A percentile compares a stretch with the other conserved stretches of the same genome.
These are phyloP conservation scores for Sistotremastrum suecicum DNA, from an alignment of 768 basidiomycete genomes.

Conservation along the genomic window DNA sequence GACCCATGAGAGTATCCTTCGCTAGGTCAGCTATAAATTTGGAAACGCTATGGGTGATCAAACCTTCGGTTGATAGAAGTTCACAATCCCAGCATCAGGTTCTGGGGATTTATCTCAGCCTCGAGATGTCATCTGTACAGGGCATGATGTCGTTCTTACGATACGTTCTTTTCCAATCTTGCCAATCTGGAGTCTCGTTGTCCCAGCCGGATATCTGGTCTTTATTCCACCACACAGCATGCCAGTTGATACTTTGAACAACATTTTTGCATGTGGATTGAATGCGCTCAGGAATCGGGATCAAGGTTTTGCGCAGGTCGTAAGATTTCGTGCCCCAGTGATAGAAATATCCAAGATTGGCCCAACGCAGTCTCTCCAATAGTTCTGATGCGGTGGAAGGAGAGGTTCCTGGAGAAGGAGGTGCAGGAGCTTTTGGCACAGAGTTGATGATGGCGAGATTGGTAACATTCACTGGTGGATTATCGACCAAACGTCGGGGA, in stretches of 20 bases:
- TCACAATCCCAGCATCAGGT: constrained; percentile 93
- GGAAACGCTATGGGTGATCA: neutral
- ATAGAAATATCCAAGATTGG: constrained; percentile 92
- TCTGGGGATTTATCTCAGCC: constrained; percentile 27
- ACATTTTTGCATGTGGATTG: constrained; percentile 45
- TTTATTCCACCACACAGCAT: constrained; percentile 30
- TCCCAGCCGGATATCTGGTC: constrained; percentile 33
- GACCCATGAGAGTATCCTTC: constrained; percentile 87
- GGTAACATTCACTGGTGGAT: constrained; percentile 46
- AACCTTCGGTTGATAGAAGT: constrained; percentile 80
- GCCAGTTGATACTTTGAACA: constrained; percentile 58
- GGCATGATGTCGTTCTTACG: constrained; percentile 28
- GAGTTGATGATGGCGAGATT: constrained; percentile 39
- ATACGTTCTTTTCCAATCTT: constrained; percentile 63
- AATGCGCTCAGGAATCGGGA: constrained; percentile 43
- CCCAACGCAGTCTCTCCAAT: constrained; percentile 77
- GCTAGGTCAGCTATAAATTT: neutral
- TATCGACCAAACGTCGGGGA: constrained; percentile 56
- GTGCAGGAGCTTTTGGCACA: constrained; percentile 43
- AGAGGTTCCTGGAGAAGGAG: constrained; percentile 48
- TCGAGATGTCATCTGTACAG: neutral
- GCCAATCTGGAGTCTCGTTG: constrained; percentile 46
- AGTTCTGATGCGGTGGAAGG: constrained; percentile 40
- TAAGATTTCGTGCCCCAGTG: constrained; percentile 97
- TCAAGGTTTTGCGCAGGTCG: constrained; percentile 64